phyloP scores from a whole-genome alignment of 768 basidiomycete species.

The Naganishia antarctica region DNA sequence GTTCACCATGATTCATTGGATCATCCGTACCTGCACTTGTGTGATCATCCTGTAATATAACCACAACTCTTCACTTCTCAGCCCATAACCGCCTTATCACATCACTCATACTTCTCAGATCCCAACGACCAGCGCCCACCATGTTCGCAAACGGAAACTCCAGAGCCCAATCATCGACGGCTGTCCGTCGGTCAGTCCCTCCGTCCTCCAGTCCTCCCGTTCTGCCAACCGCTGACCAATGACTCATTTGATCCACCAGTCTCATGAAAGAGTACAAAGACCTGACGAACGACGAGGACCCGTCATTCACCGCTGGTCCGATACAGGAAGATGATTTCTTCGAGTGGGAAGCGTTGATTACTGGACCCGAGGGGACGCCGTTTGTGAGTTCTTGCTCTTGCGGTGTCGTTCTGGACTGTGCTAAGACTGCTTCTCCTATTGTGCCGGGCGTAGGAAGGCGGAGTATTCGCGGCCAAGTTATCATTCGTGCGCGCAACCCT shows the following conservation, averaged over 20 bases:
- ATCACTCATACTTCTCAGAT: too few species aligned
- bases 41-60: too few species aligned
- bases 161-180: slow-evolving; percentile 42
- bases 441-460: slow-evolving; percentile 70
- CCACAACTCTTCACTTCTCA: too few species aligned
- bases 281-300: slow-evolving; percentile 57
- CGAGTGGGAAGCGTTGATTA: slow-evolving; percentile 91
- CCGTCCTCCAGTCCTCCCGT: not conserved
- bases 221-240: not conserved
- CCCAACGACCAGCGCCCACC: not conserved
- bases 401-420: too few species aligned
- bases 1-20: too few species aligned
- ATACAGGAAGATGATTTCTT: slow-evolving; percentile 90
- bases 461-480: slow-evolving; percentile 84
- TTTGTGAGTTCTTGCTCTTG: slow-evolving; percentile 62
- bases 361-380: slow-evolving; percentile 88
- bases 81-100: too few species aligned
- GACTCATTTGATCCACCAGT: slow-evolving; percentile 25
- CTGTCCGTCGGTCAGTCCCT: slow-evolving; percentile 34
- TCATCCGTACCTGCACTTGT: too few species aligned
- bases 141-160: slow-evolving; percentile 40
- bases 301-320: slow-evolving; percentile 95
- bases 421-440: too few species aligned
- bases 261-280: slow-evolving; percentile 51
- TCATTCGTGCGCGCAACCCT: slow-evolving; percentile 67